Evolutionary conservation across 2,329 filamentous ascomycete species (phyloP).

Genomic region (Pyrenochaeta sp.): DNA sequence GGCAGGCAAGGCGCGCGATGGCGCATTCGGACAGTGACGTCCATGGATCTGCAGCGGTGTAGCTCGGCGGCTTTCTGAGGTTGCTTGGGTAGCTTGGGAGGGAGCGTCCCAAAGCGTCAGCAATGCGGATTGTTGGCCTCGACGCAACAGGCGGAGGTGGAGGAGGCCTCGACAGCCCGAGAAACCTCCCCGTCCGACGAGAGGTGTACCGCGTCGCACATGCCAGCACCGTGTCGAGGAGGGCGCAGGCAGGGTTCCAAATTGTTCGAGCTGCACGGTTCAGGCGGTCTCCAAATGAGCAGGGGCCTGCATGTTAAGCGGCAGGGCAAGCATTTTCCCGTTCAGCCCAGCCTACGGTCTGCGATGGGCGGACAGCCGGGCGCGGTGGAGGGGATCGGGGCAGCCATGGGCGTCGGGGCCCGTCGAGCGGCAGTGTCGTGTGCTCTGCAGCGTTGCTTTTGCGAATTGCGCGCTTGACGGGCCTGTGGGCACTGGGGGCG

Average conservation of each 20-base stretch:
- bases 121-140: conserved; percentile 2
- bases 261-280: conserved; percentile 32
- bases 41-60: conserved; percentile 16
- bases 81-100: background rate
- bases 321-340: conserved; percentile 22
- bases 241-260: conserved; percentile 16
- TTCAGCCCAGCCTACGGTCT: conserved; percentile 10
- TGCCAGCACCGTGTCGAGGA: conserved; percentile 8
- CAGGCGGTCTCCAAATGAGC: conserved; percentile 24
- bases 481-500: too few species aligned
- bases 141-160: too few species aligned
- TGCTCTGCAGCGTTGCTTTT: conserved; percentile 12
- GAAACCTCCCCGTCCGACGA: conserved; percentile 13
- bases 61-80: background rate
- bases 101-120: background rate
- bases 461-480: conserved; percentile 14
- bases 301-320: conserved; percentile 26
- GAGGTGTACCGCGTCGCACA: too few species aligned
- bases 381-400: background rate
- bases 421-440: conserved; percentile 12
- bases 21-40: conserved; percentile 18
- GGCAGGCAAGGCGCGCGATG: conserved; percentile 9
- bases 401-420: background rate
- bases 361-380: conserved; percentile 2
- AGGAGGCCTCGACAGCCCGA: conserved; percentile 2